Percentiles rank a stretch among this genome's conserved stretches.
These are phyloP conservation scores for Pythium grandisporangium DNA, from an alignment of 352 stramenopile genomes.

Conservation along the genomic window DNA sequence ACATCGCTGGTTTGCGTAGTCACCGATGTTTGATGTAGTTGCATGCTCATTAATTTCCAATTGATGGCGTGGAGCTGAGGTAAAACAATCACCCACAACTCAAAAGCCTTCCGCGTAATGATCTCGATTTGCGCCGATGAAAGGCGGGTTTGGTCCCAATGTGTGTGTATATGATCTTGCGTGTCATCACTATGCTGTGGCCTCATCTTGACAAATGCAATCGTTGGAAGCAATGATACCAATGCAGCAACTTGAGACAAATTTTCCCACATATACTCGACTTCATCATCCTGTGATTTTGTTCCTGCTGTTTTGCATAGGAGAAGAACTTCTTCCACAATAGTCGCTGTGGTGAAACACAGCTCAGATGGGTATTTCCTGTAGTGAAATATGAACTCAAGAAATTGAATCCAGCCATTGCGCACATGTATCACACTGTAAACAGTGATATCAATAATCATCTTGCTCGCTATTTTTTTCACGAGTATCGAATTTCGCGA, in stretches of 20 bases:
- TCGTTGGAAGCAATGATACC: conserved; percentile 7
- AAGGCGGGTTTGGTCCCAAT: too few relatives aligned
- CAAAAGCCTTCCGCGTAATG: conserved; percentile 37
- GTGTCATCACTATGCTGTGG: neutral
- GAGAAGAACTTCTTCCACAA: conserved; percentile 34
- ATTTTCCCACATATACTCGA: conserved; percentile 75
- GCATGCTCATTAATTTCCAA: conserved; percentile 39
- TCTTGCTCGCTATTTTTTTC: conserved; percentile 34
- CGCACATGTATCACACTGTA: conserved; percentile 65
- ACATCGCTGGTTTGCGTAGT: too few relatives aligned
- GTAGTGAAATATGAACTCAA: conserved; percentile 72
- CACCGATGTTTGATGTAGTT: too few relatives aligned
- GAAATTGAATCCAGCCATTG: conserved; percentile 75
- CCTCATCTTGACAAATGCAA: neutral
- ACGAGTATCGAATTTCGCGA: conserved; percentile 32
- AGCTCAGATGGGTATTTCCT: conserved; percentile 29
- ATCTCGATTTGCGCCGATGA: conserved; percentile 25
- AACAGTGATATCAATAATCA: conserved; percentile 57
- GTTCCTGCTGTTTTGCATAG: too few relatives aligned
- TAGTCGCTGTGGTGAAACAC: conserved; percentile 22
- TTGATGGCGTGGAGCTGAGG: conserved; percentile 46
- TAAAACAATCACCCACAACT: conserved; percentile 51
- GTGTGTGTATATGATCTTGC: conserved; percentile 12
- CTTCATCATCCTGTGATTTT: too few relatives aligned
- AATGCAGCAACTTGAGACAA: conserved; percentile 66